Base-by-base conservation (phyloP, 768 basidiomycete species). In the Tephrocybe sp. region DNA sequence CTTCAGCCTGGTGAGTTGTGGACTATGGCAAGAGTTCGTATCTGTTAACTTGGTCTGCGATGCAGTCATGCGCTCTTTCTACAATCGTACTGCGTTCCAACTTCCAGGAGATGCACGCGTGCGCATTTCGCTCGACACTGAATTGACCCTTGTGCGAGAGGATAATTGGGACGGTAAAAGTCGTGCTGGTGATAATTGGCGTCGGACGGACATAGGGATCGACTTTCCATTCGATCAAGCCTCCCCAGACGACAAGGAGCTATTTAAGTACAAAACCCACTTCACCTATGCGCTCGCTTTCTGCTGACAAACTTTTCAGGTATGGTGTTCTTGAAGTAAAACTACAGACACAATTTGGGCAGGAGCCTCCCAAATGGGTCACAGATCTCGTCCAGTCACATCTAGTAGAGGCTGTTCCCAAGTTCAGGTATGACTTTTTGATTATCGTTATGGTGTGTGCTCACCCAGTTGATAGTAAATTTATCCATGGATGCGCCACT, bases 21-120 rank as follows among this genome's bases (percentile, higher is more conserved):
- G n/a, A n/a, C n/a, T n/a, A n/a, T n/a, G n/a, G n/a, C n/a, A n/a
- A n/a, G n/a, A n/a, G n/a, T n/a, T n/a, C n/a, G n/a, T n/a, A n/a
- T n/a, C n/a, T n/a, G n/a, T n/a, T n/a, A n/a, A n/a, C n/a, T n/a
- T n/a, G n/a, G n/a, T n/a, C n/a, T n/a, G n/a, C n/a, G n/a, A n/a
- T n/a, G n/a, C n/a, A 95, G 96, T 98, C 32, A 85, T 96, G 87
- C 82, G 96, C 17, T 93, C 95, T 8, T 99, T 98, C 73, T 99
- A 98, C 73, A 97, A 98, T 65, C 89, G 97, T 36, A 98, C 97
- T 12, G 97, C 97, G 1, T 99, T 99, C 78, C 97, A 99, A 70
- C 82, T 99, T 20, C 97, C 97, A 8, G 96, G 96, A 18, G 96
- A 99, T 64, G 96, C 94, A n/a, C 85, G 93, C 45, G 97, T 99